Evolutionary conservation across 1,284 basidiomycete species (phyloP), one percentile per base, ranked within the genome.

Genomic region (Amylostereum areolatum): DNA sequence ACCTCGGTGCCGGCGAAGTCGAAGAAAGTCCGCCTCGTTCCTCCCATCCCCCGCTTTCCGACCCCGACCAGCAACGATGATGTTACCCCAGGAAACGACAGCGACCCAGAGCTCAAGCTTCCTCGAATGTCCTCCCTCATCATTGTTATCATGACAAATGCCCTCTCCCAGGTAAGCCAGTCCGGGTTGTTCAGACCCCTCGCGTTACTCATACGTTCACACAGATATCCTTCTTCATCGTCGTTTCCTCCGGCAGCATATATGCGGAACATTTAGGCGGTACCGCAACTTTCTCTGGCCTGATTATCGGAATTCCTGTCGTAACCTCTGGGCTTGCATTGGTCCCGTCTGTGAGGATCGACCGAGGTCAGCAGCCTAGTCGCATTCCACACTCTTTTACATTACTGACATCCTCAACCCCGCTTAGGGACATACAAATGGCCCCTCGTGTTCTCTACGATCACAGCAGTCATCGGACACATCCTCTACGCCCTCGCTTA

Each of bases 291-390:
- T 87, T 87, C 59, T 80, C 82, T 32, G 85, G 85, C 53, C 59
- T 87, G 8, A 73, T 79, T n/a, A 83, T 86, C 51, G 85, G 85
- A 57, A 83, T 87, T 31, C 80, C 80, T 1, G 77, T 77, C 4
- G 67, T 76, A 0, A 72, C 81, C 50, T 77, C 80, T 18, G 80
- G 78, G 1, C 52, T 87, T 2, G 65, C 70, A 0, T 67, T 87
- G 7, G 60, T 85, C n/a, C 81, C 81, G 0, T 64, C 85, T 47
- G 73, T 75, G 49, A 74, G 61, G 57, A 66, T 70, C 28, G 84
- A 85, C 59, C 64, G 66, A 73, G 81, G 84, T 80, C 50, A 45
- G 60, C n/a, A 18, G 2, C 32, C 11, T 37, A 39, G 9, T 12
- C 27, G 10, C 11, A 5, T 5, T 25, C 36, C 28, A 34, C 3